Percentiles rank a stretch among this genome's conserved stretches.
Evolutionary conservation across 768 basidiomycete species (phyloP).

Genomic region (Russula abietina): DNA sequence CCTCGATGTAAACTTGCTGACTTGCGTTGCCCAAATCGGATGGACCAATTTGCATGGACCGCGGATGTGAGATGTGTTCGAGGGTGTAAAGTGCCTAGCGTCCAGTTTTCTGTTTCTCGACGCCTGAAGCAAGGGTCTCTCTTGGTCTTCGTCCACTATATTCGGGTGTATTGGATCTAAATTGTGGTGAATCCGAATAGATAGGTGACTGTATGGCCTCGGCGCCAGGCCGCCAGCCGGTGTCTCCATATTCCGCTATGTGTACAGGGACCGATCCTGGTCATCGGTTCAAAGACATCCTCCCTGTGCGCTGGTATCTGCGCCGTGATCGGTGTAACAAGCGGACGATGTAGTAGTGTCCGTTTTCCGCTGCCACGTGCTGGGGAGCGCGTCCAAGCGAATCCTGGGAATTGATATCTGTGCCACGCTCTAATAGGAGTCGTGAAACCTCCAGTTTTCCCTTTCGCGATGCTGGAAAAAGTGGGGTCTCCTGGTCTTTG

Average conservation of each 20-base stretch:
- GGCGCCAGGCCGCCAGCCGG: no score
- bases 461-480: no score
- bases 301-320: neutral
- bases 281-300: no score
- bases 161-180: no score
- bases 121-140: neutral
- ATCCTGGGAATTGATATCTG: neutral
- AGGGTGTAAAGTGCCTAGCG: no score
- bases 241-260: neutral
- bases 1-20: no score
- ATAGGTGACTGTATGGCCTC: no score
- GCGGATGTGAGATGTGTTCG: no score
- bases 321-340: neutral
- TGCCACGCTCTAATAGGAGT: neutral
- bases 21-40: no score
- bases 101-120: neutral
- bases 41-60: no score
- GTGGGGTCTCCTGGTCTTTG: no score
- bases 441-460: neutral
- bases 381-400: neutral
- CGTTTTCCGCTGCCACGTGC: neutral
- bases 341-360: neutral
- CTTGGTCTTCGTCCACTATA: neutral
- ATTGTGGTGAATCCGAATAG: neutral
- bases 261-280: no score